Conservation (phyloP, 2,329 filamentous ascomycete species). For the Knufia fluminis region DNA sequence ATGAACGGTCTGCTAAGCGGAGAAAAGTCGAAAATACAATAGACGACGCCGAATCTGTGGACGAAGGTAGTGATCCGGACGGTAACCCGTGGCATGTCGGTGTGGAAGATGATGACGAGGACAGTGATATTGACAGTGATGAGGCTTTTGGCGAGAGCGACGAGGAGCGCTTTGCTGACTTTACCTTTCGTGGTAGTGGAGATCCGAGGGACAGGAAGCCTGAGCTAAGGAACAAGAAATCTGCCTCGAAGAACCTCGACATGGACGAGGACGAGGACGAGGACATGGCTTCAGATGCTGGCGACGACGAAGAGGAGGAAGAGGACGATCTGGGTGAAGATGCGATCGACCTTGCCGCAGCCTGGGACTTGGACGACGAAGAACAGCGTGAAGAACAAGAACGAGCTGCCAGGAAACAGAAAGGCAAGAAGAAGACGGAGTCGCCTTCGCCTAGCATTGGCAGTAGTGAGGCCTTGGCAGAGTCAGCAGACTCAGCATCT, state of each 20-base stretch:
- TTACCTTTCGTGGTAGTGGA: slow-evolving; percentile 56
- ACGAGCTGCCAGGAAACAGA: slow-evolving; percentile 25
- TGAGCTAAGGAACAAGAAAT: slow-evolving; percentile 17
- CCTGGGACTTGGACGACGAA: slow-evolving; percentile 48
- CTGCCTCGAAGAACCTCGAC: slow-evolving; percentile 31
- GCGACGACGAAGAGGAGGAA: slow-evolving; percentile 37
- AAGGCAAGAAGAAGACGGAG: slow-evolving; percentile 24
- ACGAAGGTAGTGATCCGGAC: slow-evolving; percentile 69
- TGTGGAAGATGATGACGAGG: slow-evolving; percentile 55
- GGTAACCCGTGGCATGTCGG: slow-evolving; percentile 80
- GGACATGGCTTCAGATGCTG: slow-evolving; percentile 26
- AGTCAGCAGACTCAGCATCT: slow-evolving; percentile 19
- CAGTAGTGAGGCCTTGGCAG: slow-evolving; percentile 23
- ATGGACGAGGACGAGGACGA: slow-evolving; percentile 42
- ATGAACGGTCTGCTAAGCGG: slow-evolving; percentile 29
- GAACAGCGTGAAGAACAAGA: slow-evolving; percentile 36
- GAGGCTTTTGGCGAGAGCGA: slow-evolving; percentile 86
- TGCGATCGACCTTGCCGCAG: slow-evolving; percentile 53
- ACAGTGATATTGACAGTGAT: slow-evolving; percentile 61
- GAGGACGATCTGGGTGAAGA: slow-evolving; percentile 57
- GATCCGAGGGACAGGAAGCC: slow-evolving; percentile 22
- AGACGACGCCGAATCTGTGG: slow-evolving; percentile 27
- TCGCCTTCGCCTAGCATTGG: not conserved
- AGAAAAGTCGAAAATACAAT: slow-evolving; percentile 13
- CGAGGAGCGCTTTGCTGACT: slow-evolving; percentile 73